A percentile compares a stretch with the other conserved stretches of the same genome.
These are phyloP conservation scores for Apophysomyces elegans DNA, from an alignment of 371 early-diverging fungal genomes.

Conservation along the genomic window DNA sequence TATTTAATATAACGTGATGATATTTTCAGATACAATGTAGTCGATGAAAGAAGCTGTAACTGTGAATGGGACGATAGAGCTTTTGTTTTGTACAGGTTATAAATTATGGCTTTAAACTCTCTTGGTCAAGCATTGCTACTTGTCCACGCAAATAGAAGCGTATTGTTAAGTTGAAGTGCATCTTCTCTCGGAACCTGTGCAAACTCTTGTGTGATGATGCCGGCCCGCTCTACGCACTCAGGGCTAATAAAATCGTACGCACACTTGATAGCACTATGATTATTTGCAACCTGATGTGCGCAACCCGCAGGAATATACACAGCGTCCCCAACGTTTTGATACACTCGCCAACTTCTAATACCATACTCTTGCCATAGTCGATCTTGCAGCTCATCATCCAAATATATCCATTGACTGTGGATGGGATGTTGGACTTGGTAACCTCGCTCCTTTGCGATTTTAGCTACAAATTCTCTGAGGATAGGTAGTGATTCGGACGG, in stretches of 20 bases:
- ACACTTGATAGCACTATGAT: slow-evolving; percentile 63
- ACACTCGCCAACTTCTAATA: slow-evolving; percentile 54
- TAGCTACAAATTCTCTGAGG: slow-evolving; percentile 52
- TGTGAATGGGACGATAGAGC: too few species aligned
- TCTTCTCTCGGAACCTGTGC: slow-evolving; percentile 46
- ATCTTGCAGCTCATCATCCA: slow-evolving; percentile 48
- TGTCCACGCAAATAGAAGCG: slow-evolving; percentile 41
- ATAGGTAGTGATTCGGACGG: slow-evolving; percentile 42
- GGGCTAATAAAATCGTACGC: slow-evolving; percentile 79
- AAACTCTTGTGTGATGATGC: slow-evolving; percentile 53
- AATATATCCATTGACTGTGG: slow-evolving; percentile 64
- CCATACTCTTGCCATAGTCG: slow-evolving; percentile 43
- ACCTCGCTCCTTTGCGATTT: slow-evolving; percentile 13
- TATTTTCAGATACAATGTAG: too few species aligned
- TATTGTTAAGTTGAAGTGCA: slow-evolving; percentile 48
- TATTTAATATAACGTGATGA: too few species aligned
- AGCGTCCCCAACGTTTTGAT: slow-evolving; percentile 70
- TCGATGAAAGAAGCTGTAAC: too few species aligned
- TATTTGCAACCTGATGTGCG: slow-evolving; percentile 76
- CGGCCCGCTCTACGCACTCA: slow-evolving; percentile 56
- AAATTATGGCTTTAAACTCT: neutral
- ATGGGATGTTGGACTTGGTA: slow-evolving; percentile 55
- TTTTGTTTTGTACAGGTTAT: too few species aligned
- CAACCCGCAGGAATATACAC: slow-evolving; percentile 82
- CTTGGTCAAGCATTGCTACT: neutral